Percentiles rank a stretch among this genome's conserved stretches.
Evolutionary conservation across 345 rosid species (phyloP).

Genomic region (Punica granatum): DNA sequence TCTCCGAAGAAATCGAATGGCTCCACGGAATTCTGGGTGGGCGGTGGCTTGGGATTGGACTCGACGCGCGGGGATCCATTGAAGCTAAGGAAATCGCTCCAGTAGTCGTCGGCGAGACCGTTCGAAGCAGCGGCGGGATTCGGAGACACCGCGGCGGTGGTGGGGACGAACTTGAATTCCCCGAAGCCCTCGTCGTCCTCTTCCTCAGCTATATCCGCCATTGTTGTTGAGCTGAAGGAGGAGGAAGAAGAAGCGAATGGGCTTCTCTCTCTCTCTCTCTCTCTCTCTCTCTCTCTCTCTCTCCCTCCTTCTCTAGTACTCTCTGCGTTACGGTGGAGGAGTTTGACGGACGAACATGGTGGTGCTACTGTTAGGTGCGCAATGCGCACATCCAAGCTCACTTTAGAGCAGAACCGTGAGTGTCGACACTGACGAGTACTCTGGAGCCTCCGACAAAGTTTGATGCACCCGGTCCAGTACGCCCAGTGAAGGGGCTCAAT

Average conservation of each 20-base stretch:
- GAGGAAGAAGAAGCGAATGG: neutral
- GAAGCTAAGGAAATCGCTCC: constrained; percentile 70
- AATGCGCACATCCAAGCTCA: neutral
- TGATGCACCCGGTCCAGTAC: neutral
- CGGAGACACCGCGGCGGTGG: constrained; percentile 24
- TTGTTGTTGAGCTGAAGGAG: constrained; percentile 6
- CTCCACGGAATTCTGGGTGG: constrained; percentile 17
- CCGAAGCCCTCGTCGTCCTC: constrained; percentile 48
- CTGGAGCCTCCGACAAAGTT: neutral
- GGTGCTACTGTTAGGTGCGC: neutral
- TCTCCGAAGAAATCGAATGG: constrained; percentile 5
- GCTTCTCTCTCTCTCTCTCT: neutral
- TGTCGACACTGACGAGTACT: constrained; percentile 2
- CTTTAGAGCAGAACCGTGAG: neutral
- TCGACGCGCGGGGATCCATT: constrained; percentile 1
- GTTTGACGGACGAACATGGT: neutral
- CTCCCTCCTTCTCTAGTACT: no score
- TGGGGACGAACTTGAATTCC: constrained; percentile 33
- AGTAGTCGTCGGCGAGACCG: constrained; percentile 41
- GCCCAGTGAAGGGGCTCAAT: neutral
- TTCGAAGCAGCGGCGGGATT: constrained; percentile 8
- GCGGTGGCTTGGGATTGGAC: constrained; percentile 12
- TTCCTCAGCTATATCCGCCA: constrained; percentile 17
- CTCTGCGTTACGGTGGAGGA: neutral
- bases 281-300: no score